These are phyloP conservation scores for Candida sanyaensis DNA, from an alignment of 1,139 yeast genomes.

Conservation along the genomic window DNA sequence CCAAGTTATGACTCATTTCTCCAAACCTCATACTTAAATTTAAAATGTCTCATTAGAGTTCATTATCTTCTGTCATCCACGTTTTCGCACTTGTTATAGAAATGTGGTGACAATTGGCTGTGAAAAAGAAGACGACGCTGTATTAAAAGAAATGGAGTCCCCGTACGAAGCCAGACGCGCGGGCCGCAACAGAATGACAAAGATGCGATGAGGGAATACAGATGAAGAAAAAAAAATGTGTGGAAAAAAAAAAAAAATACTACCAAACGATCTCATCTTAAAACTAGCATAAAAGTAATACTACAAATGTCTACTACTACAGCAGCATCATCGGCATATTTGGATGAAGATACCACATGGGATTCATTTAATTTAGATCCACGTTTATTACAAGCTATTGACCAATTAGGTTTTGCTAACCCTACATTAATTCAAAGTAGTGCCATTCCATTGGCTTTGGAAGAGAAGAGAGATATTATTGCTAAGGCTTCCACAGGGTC, in stretches of 20 bases:
- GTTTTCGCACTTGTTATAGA: too few species aligned
- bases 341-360: conserved; percentile 73
- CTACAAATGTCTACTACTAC: conserved; percentile 23
- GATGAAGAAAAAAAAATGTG: neutral
- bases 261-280: neutral
- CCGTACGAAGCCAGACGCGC: too few species aligned
- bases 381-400: conserved; percentile 80
- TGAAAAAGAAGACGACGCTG: neutral
- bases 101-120: too few species aligned
- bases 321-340: conserved; percentile 63
- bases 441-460: conserved; percentile 89
- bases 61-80: too few species aligned
- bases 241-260: neutral
- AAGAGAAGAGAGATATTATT: conserved; percentile 82
- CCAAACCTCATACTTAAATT: too few species aligned
- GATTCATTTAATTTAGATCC: conserved; percentile 75
- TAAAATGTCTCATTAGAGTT: too few species aligned
- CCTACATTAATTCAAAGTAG: conserved; percentile 91
- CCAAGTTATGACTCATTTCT: too few species aligned
- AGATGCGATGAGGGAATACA: neutral
- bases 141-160: neutral
- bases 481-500: conserved; percentile 91
- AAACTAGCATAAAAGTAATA: neutral
- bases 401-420: conserved; percentile 74
- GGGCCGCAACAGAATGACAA: neutral